phyloP scores from a whole-genome alignment of 2,329 filamentous ascomycete genomes.

The Penicillium sp. region DNA sequence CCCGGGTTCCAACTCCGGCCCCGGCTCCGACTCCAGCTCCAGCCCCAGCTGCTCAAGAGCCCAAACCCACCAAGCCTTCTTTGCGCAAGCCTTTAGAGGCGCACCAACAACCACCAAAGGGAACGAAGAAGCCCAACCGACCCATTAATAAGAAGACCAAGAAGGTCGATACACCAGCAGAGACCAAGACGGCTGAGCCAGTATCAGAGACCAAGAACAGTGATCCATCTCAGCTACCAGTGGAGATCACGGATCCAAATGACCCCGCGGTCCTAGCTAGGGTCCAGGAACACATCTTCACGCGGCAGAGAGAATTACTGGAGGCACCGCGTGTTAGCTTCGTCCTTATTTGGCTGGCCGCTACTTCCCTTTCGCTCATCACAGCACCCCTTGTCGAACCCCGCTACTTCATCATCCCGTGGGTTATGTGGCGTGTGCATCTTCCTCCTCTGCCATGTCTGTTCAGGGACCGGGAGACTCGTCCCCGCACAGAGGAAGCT shows the following conservation, averaged over 20 bases:
- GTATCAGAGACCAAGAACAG: conserved; percentile 6
- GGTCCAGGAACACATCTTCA: conserved; percentile 31
- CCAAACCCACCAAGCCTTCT: neutral
- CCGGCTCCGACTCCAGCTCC: conserved; percentile 6
- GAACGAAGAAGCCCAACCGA: conserved; percentile 26
- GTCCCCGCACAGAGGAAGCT: conserved; percentile 23
- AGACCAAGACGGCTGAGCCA: neutral
- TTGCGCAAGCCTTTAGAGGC: neutral
- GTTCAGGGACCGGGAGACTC: conserved; percentile 29
- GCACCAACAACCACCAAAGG: conserved; percentile 22
- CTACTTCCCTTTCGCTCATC: conserved; percentile 75
- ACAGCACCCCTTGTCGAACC: conserved; percentile 93
- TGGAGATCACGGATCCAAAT: conserved; percentile 16
- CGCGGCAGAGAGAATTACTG: conserved; percentile 32
- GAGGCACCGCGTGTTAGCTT: conserved; percentile 50
- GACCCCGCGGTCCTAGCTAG: conserved; percentile 31
- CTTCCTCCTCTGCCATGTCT: conserved; percentile 55
- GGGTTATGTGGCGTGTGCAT: conserved; percentile 87
- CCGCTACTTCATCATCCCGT: conserved; percentile 92
- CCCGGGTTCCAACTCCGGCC: conserved; percentile 17
- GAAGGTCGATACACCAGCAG: conserved; percentile 5
- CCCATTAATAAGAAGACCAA: conserved; percentile 24
- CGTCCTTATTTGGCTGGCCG: conserved; percentile 62
- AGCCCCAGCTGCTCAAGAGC: neutral
- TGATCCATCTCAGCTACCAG: neutral